Base-by-base conservation (phyloP, 352 stramenopile species). In the Detonula confervacea region DNA sequence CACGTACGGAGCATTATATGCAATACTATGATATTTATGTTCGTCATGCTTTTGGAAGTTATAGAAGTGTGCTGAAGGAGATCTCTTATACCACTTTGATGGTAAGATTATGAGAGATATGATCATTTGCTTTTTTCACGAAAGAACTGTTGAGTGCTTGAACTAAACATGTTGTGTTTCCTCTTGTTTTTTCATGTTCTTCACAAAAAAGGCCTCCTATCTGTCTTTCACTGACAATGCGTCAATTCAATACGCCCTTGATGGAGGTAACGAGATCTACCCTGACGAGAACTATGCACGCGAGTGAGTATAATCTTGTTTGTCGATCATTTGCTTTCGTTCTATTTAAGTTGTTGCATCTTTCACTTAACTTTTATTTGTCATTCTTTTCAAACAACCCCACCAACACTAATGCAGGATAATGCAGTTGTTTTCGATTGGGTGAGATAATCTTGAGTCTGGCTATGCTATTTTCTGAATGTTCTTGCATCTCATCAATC, bases 31-130 rank as follows among this genome's bases (percentile, higher is more conserved):
- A 70, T 52, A 54, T 52, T 24, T 52, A 14, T 52, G 46, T 57
- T 7, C 11, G 33, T 63, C 52, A 92, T 67, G 82, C 84, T 12
- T 93, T 94, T 77, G 89, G 89, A 6, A 91, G 82, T 44, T 92
- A 90, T 60, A 44, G 78, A 20, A 73, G 91, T 63, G 47, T 94
- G 18, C 57, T 94, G 1, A 80, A 84, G 39, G 89, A 94, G 62
- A 67, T 52, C 52, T 18, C 67, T 42, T 67, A n/a, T 49, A 49
- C 39, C 11, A 49, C 39, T 49, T 5, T 49, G 4, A 49, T 49
- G 39, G 39, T 49, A n/a, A 49, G 39, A 18, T 49, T 5, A 49
- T 49, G 39, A 42, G 33, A 42, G 33, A 42, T 42, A 42, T 42
- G 33, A 42, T 12, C 5, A 42, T 42, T 42, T 42, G 33, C 39